phyloP scores from a whole-genome alignment of 495 filamentous ascomycete species.

The Apiosordaria backusii region DNA sequence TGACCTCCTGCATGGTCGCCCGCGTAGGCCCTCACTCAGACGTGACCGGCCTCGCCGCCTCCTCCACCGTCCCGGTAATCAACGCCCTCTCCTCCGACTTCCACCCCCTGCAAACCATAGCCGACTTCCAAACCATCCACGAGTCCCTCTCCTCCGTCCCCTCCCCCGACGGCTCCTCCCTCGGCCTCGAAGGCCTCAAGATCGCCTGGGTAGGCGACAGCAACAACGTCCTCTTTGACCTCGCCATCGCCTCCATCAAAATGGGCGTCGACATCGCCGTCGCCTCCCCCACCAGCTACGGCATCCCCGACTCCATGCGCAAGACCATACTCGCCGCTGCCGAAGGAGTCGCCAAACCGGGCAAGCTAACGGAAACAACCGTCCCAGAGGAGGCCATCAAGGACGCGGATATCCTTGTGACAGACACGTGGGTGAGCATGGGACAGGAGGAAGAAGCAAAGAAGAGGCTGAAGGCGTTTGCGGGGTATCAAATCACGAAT shows the following conservation, averaged over 20 bases:
- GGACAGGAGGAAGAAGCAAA: slow-evolving; percentile 84
- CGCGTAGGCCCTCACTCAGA: slow-evolving; percentile 83
- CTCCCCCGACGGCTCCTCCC: slow-evolving; percentile 36
- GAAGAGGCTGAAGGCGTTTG: slow-evolving; percentile 73
- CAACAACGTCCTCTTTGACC: slow-evolving; percentile 94
- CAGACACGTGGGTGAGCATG: slow-evolving; percentile 97
- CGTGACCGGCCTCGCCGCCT: slow-evolving; percentile 70
- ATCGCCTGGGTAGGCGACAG: slow-evolving; percentile 96
- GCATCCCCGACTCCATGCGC: slow-evolving; percentile 68
- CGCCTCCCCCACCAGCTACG: slow-evolving; percentile 79
- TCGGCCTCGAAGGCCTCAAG: slow-evolving; percentile 77
- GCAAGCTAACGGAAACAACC: slow-evolving; percentile 67
- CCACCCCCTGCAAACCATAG: slow-evolving; percentile 88
- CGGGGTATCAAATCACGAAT: slow-evolving; percentile 83
- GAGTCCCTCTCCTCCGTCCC: slow-evolving; percentile 57
- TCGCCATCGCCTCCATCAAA: slow-evolving; percentile 80
- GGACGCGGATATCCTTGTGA: slow-evolving; percentile 84
- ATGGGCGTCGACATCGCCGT: slow-evolving; percentile 81
- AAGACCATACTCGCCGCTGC: slow-evolving; percentile 62
- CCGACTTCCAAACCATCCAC: slow-evolving; percentile 87
- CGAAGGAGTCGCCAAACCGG: slow-evolving; percentile 52
- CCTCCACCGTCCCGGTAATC: slow-evolving; percentile 86
- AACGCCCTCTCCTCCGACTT: slow-evolving; percentile 86
- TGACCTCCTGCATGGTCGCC: slow-evolving; percentile 87
- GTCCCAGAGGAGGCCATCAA: slow-evolving; percentile 86